Evolutionary conservation across 768 basidiomycete genomes (phyloP).

Genomic region (Tulasnella sp.): DNA sequence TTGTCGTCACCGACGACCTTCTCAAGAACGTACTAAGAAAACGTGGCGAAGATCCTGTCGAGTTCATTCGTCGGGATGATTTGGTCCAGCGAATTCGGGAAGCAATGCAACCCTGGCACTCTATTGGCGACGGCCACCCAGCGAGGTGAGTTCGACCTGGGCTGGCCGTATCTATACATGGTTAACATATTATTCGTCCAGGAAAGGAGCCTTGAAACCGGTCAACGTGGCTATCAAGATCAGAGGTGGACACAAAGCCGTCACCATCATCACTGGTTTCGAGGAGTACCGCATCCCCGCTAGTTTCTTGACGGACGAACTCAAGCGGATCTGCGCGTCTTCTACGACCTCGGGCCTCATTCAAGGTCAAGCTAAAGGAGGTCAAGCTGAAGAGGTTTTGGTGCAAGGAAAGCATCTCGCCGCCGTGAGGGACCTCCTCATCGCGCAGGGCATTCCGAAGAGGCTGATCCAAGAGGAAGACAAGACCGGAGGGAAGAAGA

Average conservation of each 20-base stretch:
- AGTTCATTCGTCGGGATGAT: conserved; percentile 51
- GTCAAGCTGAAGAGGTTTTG: conserved; percentile 60
- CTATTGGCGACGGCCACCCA: conserved; percentile 18
- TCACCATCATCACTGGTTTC: conserved; percentile 72
- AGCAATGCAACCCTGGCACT: conserved; percentile 74
- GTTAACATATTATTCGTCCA: conserved; percentile 36
- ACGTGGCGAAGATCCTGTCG: conserved; percentile 39
- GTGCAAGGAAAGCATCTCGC: conserved; percentile 82
- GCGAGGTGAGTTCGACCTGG: conserved; percentile 3
- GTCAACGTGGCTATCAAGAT: conserved; percentile 66
- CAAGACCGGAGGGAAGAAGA: conserved; percentile 33
- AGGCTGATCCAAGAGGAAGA: conserved; percentile 67
- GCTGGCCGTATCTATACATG: neutral
- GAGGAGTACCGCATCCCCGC: conserved; percentile 70
- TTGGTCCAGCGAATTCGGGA: conserved; percentile 51
- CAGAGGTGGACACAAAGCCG: conserved; percentile 73
- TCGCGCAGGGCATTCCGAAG: conserved; percentile 70
- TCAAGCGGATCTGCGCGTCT: conserved; percentile 72
- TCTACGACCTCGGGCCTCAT: conserved; percentile 63
- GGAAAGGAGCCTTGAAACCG: conserved; percentile 72
- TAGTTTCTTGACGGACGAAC: conserved; percentile 72
- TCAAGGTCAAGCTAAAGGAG: conserved; percentile 62
- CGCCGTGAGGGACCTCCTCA: conserved; percentile 61
- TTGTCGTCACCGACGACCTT: conserved; percentile 60
- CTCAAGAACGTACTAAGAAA: conserved; percentile 31